These are phyloP conservation scores for Alternaria rosae DNA, from an alignment of 2,329 filamentous ascomycete genomes.

Conservation along the genomic window DNA sequence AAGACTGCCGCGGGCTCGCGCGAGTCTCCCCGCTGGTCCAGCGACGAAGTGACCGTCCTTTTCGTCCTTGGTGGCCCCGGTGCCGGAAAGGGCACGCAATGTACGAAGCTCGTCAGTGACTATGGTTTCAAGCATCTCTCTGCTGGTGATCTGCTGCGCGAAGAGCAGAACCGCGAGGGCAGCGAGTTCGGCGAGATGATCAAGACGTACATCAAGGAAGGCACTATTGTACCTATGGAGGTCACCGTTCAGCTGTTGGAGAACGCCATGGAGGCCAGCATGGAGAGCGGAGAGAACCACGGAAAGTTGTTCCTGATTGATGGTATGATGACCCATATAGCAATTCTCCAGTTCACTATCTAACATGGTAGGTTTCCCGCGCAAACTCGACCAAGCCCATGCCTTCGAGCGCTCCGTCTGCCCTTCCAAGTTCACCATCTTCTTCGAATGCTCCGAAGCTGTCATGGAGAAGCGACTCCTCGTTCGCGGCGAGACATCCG, in stretches of 20 bases:
- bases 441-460: slow-evolving; percentile 91
- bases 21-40: slow-evolving; percentile 73
- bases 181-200: slow-evolving; percentile 93
- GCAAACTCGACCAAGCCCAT: slow-evolving; percentile 95
- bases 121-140: slow-evolving; percentile 94
- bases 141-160: slow-evolving; percentile 90
- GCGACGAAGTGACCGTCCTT: slow-evolving; percentile 83
- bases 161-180: slow-evolving; percentile 86
- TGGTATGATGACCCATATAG: slow-evolving; percentile 47
- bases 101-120: slow-evolving; percentile 82
- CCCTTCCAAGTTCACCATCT: slow-evolving; percentile 83
- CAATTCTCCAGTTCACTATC: neutral
- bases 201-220: slow-evolving; percentile 90
- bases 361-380: slow-evolving; percentile 73
- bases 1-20: slow-evolving; percentile 55
- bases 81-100: slow-evolving; percentile 96
- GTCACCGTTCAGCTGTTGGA: slow-evolving; percentile 93
- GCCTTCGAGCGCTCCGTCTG: slow-evolving; percentile 93
- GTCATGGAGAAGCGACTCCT: slow-evolving; percentile 86
- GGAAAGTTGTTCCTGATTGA: slow-evolving; percentile 79
- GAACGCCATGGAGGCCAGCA: slow-evolving; percentile 83
- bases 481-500: slow-evolving; percentile 91
- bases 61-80: slow-evolving; percentile 97
- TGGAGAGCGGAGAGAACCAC: slow-evolving; percentile 58
- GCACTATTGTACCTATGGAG: slow-evolving; percentile 98